Percentiles rank a stretch among this genome's conserved stretches.
Evolutionary conservation across 352 stramenopile species (phyloP).

Genomic region (Phytophthora quininea): DNA sequence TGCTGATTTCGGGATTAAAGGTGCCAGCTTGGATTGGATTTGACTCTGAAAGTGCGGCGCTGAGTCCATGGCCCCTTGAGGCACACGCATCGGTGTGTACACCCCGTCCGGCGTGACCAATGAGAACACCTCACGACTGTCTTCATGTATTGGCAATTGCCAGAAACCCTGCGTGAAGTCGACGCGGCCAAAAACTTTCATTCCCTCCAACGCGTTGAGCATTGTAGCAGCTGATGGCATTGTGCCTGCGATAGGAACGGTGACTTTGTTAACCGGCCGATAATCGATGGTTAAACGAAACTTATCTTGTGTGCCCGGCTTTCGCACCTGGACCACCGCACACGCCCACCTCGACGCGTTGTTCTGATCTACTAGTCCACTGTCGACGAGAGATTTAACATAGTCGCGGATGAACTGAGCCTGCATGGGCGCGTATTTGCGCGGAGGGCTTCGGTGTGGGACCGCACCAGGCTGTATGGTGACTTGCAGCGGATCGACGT

Average conservation of each 20-base stretch:
- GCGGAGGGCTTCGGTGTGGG: constrained; percentile 1
- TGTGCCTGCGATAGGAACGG: neutral
- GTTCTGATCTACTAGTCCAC: constrained; percentile 2
- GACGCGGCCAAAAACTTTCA: constrained; percentile 12
- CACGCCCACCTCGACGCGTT: neutral
- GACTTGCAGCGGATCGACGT: constrained; percentile 3
- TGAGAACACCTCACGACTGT: constrained; percentile 20
- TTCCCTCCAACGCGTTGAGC: neutral
- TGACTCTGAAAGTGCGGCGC: constrained; percentile 13
- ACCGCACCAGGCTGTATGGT: neutral
- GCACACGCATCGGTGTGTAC: constrained; percentile 14
- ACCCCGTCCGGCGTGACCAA: constrained; percentile 30
- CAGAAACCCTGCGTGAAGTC: constrained; percentile 38
- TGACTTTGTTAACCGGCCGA: neutral
- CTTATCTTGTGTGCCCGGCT: constrained; percentile 1
- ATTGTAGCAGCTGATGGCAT: neutral
- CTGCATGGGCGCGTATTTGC: constrained; percentile 16
- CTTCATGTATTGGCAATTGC: constrained; percentile 22
- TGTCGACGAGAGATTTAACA: neutral
- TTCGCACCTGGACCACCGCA: neutral
- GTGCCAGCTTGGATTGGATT: constrained; percentile 8
- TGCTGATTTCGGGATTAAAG: constrained; percentile 15
- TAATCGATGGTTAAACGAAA: constrained; percentile 2
- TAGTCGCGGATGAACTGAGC: constrained; percentile 11
- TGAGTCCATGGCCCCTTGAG: constrained; percentile 8